These are phyloP conservation scores for Solanum arcanum DNA, from an alignment of 257 asterid genomes.

Conservation along the genomic window DNA sequence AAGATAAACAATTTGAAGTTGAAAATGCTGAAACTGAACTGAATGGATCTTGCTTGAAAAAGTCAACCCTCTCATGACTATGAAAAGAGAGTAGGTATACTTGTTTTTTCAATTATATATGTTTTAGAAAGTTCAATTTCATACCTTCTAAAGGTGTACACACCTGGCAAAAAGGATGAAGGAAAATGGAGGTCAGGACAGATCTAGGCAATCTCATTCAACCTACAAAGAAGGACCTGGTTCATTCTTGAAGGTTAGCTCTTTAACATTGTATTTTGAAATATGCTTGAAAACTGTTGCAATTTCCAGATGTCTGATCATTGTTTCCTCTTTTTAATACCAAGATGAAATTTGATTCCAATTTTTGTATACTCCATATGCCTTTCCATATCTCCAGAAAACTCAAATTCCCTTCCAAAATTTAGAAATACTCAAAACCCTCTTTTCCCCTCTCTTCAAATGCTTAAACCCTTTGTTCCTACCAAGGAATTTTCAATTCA, in stretches of 20 bases:
- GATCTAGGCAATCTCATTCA: not conserved
- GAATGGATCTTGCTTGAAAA: not conserved
- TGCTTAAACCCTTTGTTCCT: not conserved
- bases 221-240: not conserved
- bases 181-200: not conserved
- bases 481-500: no score
- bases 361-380: no score
- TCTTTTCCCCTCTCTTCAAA: not conserved
- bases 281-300: not conserved
- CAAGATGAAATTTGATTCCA: no score
- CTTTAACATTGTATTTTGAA: no score
- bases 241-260: not conserved
- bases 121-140: not conserved
- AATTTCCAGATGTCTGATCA: not conserved
- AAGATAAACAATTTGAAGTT: not conserved
- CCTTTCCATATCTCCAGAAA: no score
- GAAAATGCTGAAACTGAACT: not conserved
- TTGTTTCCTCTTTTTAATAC: not conserved
- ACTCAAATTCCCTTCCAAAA: not conserved
- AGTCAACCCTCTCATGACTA: not conserved
- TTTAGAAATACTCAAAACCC: not conserved
- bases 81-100: not conserved
- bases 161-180: not conserved
- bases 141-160: not conserved
- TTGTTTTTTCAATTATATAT: no score